Percentiles rank a stretch among this genome's conserved stretches.
Conservation (phyloP, 1,139 yeast genomes). For the Taphrina pruni region DNA sequence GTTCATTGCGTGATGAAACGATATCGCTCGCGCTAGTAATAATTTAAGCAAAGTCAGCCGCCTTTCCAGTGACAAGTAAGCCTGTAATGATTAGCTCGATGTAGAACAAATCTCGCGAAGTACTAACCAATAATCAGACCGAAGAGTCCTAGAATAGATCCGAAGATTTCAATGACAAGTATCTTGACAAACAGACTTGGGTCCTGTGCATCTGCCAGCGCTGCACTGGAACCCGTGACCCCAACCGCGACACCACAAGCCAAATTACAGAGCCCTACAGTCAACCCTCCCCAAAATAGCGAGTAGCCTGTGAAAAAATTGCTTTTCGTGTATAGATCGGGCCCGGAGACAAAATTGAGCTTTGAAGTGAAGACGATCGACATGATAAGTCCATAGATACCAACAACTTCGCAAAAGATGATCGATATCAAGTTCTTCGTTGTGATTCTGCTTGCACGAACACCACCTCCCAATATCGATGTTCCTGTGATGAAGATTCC, state of each 20-base stretch:
- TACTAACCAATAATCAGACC: constrained; percentile 48
- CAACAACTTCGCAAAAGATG: constrained; percentile 99
- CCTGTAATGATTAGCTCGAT: background rate
- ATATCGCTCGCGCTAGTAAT: constrained; percentile 3
- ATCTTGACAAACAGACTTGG: constrained; percentile 93
- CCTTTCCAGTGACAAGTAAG: constrained; percentile 41
- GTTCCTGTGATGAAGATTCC: constrained; percentile 97
- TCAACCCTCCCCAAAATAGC: constrained; percentile 96
- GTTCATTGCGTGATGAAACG: too few relatives aligned
- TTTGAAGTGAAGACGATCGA: constrained; percentile 96
- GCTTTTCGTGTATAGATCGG: constrained; percentile 71
- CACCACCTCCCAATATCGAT: constrained; percentile 96
- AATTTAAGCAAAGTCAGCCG: constrained; percentile 32
- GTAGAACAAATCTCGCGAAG: too few relatives aligned
- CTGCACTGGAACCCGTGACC: constrained; percentile 96
- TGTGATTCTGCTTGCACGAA: constrained; percentile 93
- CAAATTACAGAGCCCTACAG: constrained; percentile 91
- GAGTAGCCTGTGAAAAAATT: constrained; percentile 91
- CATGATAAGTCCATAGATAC: constrained; percentile 96
- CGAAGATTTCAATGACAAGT: constrained; percentile 92
- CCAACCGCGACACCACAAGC: constrained; percentile 98
- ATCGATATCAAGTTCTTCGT: constrained; percentile 93
- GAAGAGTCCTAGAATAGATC: constrained; percentile 91
- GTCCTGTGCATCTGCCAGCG: constrained; percentile 97
- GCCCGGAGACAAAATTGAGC: constrained; percentile 71